A percentile compares a stretch with the other conserved stretches of the same genome.
Conservation (phyloP, 2,329 filamentous ascomycete species). For the Pseudophaeomoniella oleicola region DNA sequence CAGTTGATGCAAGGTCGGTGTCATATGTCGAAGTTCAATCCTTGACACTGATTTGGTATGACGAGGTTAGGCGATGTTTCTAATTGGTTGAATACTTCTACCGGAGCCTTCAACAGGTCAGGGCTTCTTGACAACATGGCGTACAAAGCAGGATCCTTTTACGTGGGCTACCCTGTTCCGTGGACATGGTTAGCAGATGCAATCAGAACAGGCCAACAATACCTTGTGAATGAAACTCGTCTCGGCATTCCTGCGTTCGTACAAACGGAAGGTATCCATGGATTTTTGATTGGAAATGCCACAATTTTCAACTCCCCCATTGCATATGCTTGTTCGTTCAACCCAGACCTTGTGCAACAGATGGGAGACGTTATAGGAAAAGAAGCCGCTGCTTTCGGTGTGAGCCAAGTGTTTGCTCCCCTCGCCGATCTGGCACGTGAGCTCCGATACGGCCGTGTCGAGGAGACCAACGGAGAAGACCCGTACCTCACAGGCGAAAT, state of each 20-base stretch:
- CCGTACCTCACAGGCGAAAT: slow-evolving; percentile 53
- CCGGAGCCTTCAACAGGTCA: slow-evolving; percentile 51
- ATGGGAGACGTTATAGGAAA: slow-evolving; percentile 53
- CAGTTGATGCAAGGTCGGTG: slow-evolving; percentile 45
- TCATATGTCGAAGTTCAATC: too few relatives aligned
- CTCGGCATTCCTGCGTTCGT: slow-evolving; percentile 59
- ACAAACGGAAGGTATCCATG: slow-evolving; percentile 62
- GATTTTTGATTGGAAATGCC: slow-evolving; percentile 55
- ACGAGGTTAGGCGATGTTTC: slow-evolving; percentile 42
- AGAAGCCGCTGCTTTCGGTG: slow-evolving; percentile 52
- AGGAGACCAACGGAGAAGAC: slow-evolving; percentile 61
- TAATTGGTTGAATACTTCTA: slow-evolving; percentile 58
- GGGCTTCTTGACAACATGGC: slow-evolving; percentile 54
- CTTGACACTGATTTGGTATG: too few relatives aligned
- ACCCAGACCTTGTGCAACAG: slow-evolving; percentile 46
- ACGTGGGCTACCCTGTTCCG: slow-evolving; percentile 53
- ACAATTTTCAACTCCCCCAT: slow-evolving; percentile 72
- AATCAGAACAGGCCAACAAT: slow-evolving; percentile 53
- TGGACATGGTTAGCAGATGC: slow-evolving; percentile 49
- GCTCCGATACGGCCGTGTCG: slow-evolving; percentile 56
- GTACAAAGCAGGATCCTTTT: slow-evolving; percentile 53
- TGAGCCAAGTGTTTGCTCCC: slow-evolving; percentile 61
- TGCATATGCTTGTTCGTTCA: slow-evolving; percentile 56
- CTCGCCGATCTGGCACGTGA: slow-evolving; percentile 58
- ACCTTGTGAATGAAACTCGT: slow-evolving; percentile 50